A percentile compares a stretch with the other conserved stretches of the same genome.
phyloP scores from a whole-genome alignment of 495 filamentous ascomycete genomes.

The Neurospora terricola region DNA sequence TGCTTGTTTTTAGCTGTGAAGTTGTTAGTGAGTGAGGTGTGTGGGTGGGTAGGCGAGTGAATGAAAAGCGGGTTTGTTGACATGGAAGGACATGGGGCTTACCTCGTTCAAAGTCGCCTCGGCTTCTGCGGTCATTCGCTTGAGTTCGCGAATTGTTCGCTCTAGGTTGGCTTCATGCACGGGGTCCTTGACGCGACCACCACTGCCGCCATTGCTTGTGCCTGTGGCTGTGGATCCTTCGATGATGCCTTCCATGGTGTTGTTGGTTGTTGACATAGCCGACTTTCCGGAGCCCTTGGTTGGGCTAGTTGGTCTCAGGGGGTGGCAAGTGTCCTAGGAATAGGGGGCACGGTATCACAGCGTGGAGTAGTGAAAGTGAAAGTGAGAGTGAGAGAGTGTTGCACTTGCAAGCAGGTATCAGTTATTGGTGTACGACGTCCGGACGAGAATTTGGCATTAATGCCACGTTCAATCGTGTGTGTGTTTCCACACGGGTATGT shows the following conservation, averaged over 20 bases:
- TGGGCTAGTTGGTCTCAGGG: neutral
- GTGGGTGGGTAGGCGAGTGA: neutral
- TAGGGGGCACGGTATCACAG: neutral
- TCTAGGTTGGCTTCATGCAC: conserved; percentile 47
- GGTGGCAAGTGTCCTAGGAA: neutral
- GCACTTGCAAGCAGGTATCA: neutral
- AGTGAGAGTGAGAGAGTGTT: neutral
- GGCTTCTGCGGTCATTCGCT: conserved; percentile 54
- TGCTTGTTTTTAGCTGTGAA: neutral
- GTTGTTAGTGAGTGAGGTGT: neutral
- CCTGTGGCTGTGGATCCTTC: neutral
- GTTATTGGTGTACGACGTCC: neutral
- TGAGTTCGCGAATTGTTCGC: conserved; percentile 53
- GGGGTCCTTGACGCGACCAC: neutral
- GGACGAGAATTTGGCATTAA: neutral
- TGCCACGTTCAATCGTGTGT: neutral
- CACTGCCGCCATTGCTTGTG: neutral
- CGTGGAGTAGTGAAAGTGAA: neutral
- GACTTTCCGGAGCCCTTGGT: neutral
- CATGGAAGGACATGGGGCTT: conserved; percentile 1
- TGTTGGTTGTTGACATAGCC: neutral
- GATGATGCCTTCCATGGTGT: neutral
- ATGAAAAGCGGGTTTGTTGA: neutral
- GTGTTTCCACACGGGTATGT: neutral
- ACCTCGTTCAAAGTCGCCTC: conserved; percentile 46